phyloP scores from a whole-genome alignment of 352 stramenopile species.

The Hyaloperonospora brassicae region DNA sequence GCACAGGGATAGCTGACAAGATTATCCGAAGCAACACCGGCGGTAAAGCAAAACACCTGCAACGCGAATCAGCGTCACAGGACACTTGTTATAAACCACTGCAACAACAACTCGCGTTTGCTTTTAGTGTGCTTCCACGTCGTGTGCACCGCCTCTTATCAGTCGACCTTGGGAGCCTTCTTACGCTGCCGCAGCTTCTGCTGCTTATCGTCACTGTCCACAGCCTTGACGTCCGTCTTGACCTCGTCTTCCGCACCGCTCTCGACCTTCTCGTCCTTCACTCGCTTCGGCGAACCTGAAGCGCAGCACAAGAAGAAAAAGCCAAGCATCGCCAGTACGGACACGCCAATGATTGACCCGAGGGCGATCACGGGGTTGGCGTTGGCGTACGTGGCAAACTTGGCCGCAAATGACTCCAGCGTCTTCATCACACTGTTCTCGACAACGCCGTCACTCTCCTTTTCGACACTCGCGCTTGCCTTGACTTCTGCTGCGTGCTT shows the following conservation, averaged over 20 bases:
- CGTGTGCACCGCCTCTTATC: background rate
- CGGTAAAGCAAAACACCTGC: no score
- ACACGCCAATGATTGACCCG: conserved; percentile 34
- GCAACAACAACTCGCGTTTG: no score
- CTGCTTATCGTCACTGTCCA: conserved; percentile 31
- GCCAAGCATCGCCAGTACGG: conserved; percentile 34
- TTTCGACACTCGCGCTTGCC: conserved; percentile 43
- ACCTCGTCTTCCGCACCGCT: conserved; percentile 29
- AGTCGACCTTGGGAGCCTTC: conserved; percentile 65
- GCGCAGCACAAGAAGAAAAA: conserved; percentile 59
- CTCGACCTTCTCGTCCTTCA: conserved; percentile 27
- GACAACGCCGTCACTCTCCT: conserved; percentile 36
- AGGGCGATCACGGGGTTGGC: conserved; percentile 53
- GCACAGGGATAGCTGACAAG: no score
- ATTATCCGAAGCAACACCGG: no score
- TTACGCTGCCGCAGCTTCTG: conserved; percentile 71
- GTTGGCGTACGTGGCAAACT: conserved; percentile 45
- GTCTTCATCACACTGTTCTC: conserved; percentile 43
- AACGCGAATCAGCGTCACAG: no score
- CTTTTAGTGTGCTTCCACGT: background rate
- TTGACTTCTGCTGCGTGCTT: conserved; percentile 67
- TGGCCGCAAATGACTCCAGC: conserved; percentile 28
- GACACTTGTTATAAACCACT: no score
- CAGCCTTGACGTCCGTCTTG: conserved; percentile 33
- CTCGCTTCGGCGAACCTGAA: conserved; percentile 19